A percentile compares a stretch with the other conserved stretches of the same genome.
Conservation (phyloP, 495 filamentous ascomycete genomes). For the Xylaria bambusicola region DNA sequence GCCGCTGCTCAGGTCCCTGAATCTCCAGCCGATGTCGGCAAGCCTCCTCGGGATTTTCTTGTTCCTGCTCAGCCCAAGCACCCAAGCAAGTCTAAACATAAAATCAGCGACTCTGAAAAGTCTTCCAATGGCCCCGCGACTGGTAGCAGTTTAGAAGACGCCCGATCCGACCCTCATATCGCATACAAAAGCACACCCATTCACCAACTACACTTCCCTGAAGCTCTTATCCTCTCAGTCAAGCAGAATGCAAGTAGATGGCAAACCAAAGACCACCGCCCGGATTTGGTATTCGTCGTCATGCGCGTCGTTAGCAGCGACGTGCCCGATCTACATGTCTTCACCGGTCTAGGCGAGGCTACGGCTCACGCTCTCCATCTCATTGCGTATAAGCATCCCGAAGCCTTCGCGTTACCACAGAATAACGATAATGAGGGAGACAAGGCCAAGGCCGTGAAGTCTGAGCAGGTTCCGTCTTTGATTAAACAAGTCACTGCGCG, state of each 20-base stretch:
- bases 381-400: constrained; percentile 1
- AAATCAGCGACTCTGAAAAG: neutral
- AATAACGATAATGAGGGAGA: neutral
- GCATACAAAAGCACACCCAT: constrained; percentile 11
- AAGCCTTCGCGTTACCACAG: neutral
- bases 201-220: constrained; percentile 4
- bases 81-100: no score
- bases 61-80: neutral
- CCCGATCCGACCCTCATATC: neutral
- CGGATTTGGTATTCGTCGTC: neutral
- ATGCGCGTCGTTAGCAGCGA: neutral
- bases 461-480: neutral
- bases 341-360: neutral
- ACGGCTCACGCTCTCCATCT: neutral
- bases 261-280: neutral
- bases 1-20: neutral
- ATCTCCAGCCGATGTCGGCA: neutral
- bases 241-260: neutral
- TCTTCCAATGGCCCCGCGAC: neutral
- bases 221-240: neutral
- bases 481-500: neutral
- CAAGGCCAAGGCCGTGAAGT: neutral
- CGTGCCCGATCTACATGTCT: neutral
- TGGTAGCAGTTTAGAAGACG: neutral
- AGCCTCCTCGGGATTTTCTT: neutral